Percentiles rank a stretch among this genome's conserved stretches.
Conservation (phyloP, 306 rosid species). For the Cicer arietinum region DNA sequence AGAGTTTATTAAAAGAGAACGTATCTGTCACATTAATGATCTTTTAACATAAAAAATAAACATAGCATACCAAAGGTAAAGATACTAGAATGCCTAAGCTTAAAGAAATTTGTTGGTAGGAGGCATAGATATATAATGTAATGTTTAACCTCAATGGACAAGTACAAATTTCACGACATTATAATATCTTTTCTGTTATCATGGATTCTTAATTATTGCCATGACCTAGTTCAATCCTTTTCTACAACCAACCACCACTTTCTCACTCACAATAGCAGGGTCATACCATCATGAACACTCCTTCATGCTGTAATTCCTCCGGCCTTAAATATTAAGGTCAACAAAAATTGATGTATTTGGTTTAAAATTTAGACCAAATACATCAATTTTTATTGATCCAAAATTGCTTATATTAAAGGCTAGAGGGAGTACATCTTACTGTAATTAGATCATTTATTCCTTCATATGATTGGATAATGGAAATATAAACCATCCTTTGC, state of each 20-base stretch:
- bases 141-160: too few relatives aligned
- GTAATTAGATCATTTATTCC: constrained; percentile 36
- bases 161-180: constrained; percentile 29
- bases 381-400: too few relatives aligned
- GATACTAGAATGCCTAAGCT: constrained; percentile 12
- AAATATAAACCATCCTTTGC: constrained; percentile 7
- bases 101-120: constrained; percentile 16
- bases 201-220: constrained; percentile 13
- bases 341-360: too few relatives aligned
- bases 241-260: constrained; percentile 69
- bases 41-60: too few relatives aligned
- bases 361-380: too few relatives aligned
- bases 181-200: constrained; percentile 33
- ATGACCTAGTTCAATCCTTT: constrained; percentile 45
- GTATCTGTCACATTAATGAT: too few relatives aligned
- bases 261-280: constrained; percentile 21
- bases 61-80: background rate
- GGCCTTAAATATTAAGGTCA: too few relatives aligned
- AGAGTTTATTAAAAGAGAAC: too few relatives aligned
- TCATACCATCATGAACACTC: constrained; percentile 29
- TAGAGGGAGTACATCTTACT: constrained; percentile 19
- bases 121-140: background rate
- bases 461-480: constrained; percentile 36
- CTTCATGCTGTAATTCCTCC: constrained; percentile 12
- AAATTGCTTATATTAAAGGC: too few relatives aligned